Conservation (phyloP, 2,329 filamentous ascomycete genomes). For the Drechslera avenae region DNA sequence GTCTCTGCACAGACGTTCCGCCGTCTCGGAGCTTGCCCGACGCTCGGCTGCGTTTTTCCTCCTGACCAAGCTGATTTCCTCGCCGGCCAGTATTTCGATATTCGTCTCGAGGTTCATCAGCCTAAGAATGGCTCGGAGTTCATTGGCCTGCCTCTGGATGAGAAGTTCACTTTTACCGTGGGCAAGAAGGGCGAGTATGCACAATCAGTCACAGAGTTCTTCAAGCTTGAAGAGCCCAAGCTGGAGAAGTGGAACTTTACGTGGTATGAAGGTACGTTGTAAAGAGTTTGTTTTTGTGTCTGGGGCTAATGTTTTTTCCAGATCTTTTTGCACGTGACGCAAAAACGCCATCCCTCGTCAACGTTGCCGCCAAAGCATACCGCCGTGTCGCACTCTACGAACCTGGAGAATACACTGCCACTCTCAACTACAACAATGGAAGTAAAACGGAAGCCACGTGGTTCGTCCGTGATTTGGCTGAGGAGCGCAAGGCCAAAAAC, state of each 20-base stretch:
- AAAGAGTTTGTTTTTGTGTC: too few species aligned
- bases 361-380: slow-evolving; percentile 80
- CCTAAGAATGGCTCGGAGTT: slow-evolving; percentile 81
- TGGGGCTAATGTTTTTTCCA: slow-evolving; percentile 21
- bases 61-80: slow-evolving; percentile 77
- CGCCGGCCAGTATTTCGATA: slow-evolving; percentile 81
- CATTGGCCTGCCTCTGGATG: slow-evolving; percentile 71
- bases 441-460: slow-evolving; percentile 75
- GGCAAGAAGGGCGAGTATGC: slow-evolving; percentile 64
- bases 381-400: slow-evolving; percentile 76
- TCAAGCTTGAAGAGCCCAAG: slow-evolving; percentile 70
- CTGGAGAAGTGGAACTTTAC: slow-evolving; percentile 81
- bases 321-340: slow-evolving; percentile 78
- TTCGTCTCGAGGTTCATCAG: slow-evolving; percentile 81
- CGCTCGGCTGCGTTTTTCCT: slow-evolving; percentile 61
- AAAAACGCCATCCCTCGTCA: slow-evolving; percentile 71
- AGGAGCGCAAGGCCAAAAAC: slow-evolving; percentile 79
- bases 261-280: slow-evolving; percentile 72
- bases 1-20: slow-evolving; percentile 60
- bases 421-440: slow-evolving; percentile 74
- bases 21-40: slow-evolving; percentile 61
- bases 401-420: slow-evolving; percentile 79
- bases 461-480: slow-evolving; percentile 73
- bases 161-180: slow-evolving; percentile 76
- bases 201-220: slow-evolving; percentile 67